Evolutionary conservation across 805 yeast genomes (phyloP).

Genomic region (Candida maesae): DNA sequence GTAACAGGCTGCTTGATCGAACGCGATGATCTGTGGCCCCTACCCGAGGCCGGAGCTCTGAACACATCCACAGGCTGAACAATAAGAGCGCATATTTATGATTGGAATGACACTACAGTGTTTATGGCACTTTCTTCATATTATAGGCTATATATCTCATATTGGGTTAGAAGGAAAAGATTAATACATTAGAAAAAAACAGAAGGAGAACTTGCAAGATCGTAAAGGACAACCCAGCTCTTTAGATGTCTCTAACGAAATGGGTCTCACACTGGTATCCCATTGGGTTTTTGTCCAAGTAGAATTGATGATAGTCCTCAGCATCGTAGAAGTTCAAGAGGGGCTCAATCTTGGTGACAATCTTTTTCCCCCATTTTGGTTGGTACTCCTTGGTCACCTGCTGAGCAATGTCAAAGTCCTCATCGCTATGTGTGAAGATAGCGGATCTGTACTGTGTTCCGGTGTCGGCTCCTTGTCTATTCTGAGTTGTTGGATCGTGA

Average conservation of each 20-base stretch:
- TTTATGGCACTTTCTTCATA: too few relatives aligned
- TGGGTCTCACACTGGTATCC: conserved; percentile 94
- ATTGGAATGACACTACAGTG: too few relatives aligned
- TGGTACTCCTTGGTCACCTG: conserved; percentile 53
- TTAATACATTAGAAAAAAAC: too few relatives aligned
- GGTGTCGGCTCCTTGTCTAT: conserved; percentile 80
- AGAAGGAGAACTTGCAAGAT: too few relatives aligned
- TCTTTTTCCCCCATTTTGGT: conserved; percentile 62
- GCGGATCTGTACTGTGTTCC: conserved; percentile 93
- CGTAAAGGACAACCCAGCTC: too few relatives aligned
- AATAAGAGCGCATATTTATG: too few relatives aligned
- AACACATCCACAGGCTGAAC: too few relatives aligned
- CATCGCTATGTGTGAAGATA: conserved; percentile 57
- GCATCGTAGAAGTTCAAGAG: conserved; percentile 80
- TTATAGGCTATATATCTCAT: too few relatives aligned
- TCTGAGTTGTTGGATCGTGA: conserved; percentile 88
- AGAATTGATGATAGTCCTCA: conserved; percentile 90
- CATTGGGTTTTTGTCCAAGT: conserved; percentile 71
- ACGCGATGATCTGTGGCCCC: too few relatives aligned
- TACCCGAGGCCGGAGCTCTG: too few relatives aligned
- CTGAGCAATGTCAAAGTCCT: conserved; percentile 41
- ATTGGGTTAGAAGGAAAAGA: neutral
- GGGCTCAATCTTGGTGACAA: conserved; percentile 69
- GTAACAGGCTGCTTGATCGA: too few relatives aligned
- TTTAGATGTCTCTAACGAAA: conserved; percentile 52